phyloP scores from a whole-genome alignment of 108 stramenopile genomes.

The Conticribra guillardii region DNA sequence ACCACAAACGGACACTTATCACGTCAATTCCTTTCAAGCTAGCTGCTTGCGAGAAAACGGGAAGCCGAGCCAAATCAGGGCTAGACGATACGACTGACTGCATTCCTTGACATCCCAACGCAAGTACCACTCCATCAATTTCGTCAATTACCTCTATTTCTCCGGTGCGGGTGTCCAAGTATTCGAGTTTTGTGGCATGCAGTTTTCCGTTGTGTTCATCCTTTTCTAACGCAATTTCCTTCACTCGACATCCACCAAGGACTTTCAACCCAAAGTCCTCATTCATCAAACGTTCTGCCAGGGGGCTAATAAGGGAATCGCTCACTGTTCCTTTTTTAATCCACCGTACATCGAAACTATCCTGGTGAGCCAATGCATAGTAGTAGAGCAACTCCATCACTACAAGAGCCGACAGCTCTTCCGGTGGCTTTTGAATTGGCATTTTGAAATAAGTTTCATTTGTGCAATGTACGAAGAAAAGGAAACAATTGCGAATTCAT shows the following conservation, averaged over 20 bases:
- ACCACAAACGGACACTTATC: conserved; percentile 82
- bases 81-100: conserved; percentile 70
- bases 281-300: conserved; percentile 67
- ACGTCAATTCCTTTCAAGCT: conserved; percentile 89
- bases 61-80: conserved; percentile 72
- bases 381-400: conserved; percentile 95
- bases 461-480: conserved; percentile 35
- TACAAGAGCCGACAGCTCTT: conserved; percentile 90
- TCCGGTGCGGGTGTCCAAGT: conserved; percentile 54
- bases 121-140: conserved; percentile 82
- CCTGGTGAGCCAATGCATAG: conserved; percentile 95
- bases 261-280: conserved; percentile 64
- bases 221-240: conserved; percentile 54
- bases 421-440: conserved; percentile 66
- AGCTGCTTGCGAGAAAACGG: conserved; percentile 74
- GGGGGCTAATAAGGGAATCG: conserved; percentile 80
- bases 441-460: no score
- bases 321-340: conserved; percentile 89
- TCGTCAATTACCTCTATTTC: conserved; percentile 49
- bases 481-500: not conserved
- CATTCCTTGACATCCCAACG: conserved; percentile 89
- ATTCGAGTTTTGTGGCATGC: conserved; percentile 37
- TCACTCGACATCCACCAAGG: conserved; percentile 78
- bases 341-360: conserved; percentile 94
- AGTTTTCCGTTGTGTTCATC: conserved; percentile 18